phyloP scores from a whole-genome alignment of 2,329 filamentous ascomycete genomes.

The Penicillium sclerotiorum region DNA sequence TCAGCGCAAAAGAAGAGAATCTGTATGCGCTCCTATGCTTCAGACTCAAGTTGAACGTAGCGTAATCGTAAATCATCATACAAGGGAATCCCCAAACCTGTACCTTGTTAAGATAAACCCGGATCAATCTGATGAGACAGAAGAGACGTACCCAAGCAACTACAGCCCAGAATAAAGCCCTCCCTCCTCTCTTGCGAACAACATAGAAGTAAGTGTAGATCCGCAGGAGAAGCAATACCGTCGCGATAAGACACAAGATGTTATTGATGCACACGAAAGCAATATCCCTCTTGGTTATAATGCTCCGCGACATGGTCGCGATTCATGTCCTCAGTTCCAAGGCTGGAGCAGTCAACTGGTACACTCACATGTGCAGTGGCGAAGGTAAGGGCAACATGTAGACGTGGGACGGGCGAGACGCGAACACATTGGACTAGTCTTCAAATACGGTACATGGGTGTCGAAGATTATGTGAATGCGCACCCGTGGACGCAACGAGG shows the following conservation, averaged over 20 bases:
- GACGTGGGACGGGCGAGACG: too few relatives aligned
- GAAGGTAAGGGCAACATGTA: too few relatives aligned
- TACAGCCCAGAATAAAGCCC: not conserved
- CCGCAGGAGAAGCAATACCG: not conserved
- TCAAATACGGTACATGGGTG: too few relatives aligned
- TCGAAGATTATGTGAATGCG: too few relatives aligned
- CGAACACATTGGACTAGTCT: too few relatives aligned
- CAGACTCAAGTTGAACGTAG: not conserved
- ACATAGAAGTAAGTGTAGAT: conserved; percentile 1
- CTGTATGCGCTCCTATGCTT: not conserved
- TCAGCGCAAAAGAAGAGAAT: not conserved
- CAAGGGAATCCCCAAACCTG: not conserved
- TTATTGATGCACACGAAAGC: not conserved
- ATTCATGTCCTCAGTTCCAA: not conserved
- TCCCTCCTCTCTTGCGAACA: not conserved
- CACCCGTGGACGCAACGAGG: too few relatives aligned
- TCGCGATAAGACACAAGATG: not conserved
- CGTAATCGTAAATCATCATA: not conserved
- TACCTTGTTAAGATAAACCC: not conserved
- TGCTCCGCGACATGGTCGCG: not conserved
- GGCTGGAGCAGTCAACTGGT: not conserved
- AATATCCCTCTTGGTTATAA: not conserved
- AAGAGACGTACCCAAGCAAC: conserved; percentile 2
- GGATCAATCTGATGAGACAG: not conserved
- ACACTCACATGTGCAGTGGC: not conserved